Evolutionary conservation across 768 basidiomycete species (phyloP).

Genomic region (Pluteus cervinus): DNA sequence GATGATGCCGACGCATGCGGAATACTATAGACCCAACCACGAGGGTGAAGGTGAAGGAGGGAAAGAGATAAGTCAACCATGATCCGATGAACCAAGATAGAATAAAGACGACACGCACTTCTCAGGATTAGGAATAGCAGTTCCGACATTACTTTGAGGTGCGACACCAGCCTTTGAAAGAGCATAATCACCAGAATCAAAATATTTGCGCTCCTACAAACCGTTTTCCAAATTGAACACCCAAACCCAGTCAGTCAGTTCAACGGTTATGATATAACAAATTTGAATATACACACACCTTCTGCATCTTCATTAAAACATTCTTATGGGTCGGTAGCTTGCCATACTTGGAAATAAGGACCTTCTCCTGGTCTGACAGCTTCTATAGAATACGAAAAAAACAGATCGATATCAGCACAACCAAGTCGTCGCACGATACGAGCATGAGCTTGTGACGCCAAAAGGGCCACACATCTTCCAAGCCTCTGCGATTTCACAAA

Average conservation of each 20-base stretch:
- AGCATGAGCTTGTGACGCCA: no score
- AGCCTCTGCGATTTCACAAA: background rate
- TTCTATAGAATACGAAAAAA: slow-evolving; percentile 38
- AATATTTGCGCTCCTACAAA: slow-evolving; percentile 93
- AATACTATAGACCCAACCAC: no score
- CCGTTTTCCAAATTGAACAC: background rate
- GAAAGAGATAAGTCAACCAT: no score
- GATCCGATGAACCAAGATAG: no score
- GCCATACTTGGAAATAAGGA: slow-evolving; percentile 92
- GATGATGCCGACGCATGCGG: slow-evolving; percentile 84
- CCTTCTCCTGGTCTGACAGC: slow-evolving; percentile 84
- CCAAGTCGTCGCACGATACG: no score
- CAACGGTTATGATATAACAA: background rate
- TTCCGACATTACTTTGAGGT: slow-evolving; percentile 87
- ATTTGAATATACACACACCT: slow-evolving; percentile 45
- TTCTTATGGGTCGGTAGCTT: slow-evolving; percentile 94
- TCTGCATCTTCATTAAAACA: slow-evolving; percentile 90
- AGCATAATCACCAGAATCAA: slow-evolving; percentile 98
- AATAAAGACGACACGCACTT: slow-evolving; percentile 50
- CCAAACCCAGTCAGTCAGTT: background rate
- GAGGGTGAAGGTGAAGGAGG: no score
- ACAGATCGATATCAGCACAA: slow-evolving; percentile 9
- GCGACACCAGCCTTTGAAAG: slow-evolving; percentile 91
- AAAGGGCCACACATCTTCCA: slow-evolving; percentile 7
- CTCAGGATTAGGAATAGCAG: slow-evolving; percentile 96